Percentiles rank a stretch among this genome's conserved stretches.
Evolutionary conservation across 768 basidiomycete genomes (phyloP).

Genomic region (Crucibulum laeve): DNA sequence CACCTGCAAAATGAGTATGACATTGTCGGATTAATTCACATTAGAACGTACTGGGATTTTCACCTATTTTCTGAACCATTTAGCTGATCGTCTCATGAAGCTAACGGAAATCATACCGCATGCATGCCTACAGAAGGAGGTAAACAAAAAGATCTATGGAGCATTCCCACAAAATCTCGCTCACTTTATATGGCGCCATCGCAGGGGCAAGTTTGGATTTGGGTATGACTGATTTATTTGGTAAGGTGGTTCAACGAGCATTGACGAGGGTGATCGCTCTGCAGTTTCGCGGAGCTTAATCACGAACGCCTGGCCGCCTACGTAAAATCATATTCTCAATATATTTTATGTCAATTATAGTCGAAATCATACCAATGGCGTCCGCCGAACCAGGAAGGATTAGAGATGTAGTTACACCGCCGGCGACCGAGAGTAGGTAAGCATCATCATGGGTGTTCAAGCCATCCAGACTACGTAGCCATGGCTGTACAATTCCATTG

Average conservation of each 20-base stretch:
- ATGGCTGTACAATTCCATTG: slow-evolving; percentile 43
- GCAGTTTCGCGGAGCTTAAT: slow-evolving; percentile 75
- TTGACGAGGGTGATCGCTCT: slow-evolving; percentile 67
- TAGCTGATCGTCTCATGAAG: background rate
- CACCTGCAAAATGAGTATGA: slow-evolving; percentile 14
- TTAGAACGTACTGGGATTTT: slow-evolving; percentile 45
- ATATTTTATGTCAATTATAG: background rate
- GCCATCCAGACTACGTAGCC: slow-evolving; percentile 73
- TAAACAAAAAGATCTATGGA: slow-evolving; percentile 1
- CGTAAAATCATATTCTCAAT: slow-evolving; percentile 1
- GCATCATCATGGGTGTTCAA: slow-evolving; percentile 80
- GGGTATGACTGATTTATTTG: slow-evolving; percentile 47
- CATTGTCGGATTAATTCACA: background rate
- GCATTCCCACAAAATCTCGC: slow-evolving; percentile 8
- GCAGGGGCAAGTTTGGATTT: slow-evolving; percentile 39
- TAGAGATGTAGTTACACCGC: slow-evolving; percentile 76
- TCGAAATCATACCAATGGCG: slow-evolving; percentile 46
- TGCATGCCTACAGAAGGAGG: slow-evolving; percentile 37
- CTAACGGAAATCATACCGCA: slow-evolving; percentile 38
- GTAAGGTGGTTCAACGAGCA: slow-evolving; percentile 75
- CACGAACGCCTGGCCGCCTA: slow-evolving; percentile 71
- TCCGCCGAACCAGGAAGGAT: slow-evolving; percentile 72
- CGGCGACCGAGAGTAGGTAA: slow-evolving; percentile 64
- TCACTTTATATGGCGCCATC: slow-evolving; percentile 80
- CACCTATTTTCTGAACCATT: slow-evolving; percentile 28